phyloP scores from a whole-genome alignment of 306 rosid species.

The Erythrophleum fordii region DNA sequence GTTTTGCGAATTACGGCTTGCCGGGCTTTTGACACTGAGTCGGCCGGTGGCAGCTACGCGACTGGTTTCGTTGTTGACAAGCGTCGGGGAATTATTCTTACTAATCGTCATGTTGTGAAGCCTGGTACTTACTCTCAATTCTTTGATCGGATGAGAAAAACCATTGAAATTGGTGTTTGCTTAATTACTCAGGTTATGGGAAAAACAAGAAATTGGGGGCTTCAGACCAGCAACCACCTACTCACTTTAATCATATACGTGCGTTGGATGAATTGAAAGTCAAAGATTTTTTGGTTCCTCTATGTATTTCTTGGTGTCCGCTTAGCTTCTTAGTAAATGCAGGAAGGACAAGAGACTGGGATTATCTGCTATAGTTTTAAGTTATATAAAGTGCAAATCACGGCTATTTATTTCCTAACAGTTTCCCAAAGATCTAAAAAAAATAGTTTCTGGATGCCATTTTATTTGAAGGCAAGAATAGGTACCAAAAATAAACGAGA shows the following conservation, averaged over 20 bases:
- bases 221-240: not conserved
- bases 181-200: too few species aligned
- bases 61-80: conserved; percentile 95
- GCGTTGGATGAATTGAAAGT: not conserved
- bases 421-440: not conserved
- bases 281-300: too few species aligned
- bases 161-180: not conserved
- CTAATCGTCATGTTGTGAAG: conserved; percentile 97
- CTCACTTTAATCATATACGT: not conserved
- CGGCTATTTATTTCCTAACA: not conserved
- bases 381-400: not conserved
- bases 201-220: too few species aligned
- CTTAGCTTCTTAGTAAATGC: too few species aligned
- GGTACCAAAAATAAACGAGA: not conserved
- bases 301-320: too few species aligned
- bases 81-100: conserved; percentile 90
- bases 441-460: too few species aligned
- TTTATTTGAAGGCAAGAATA: not conserved
- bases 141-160: not conserved
- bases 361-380: too few species aligned
- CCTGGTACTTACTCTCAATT: conserved; percentile 58
- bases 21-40: conserved; percentile 90
- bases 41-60: conserved; percentile 88
- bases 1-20: conserved; percentile 84
- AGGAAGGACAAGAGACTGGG: too few species aligned